phyloP scores from a whole-genome alignment of 2,329 filamentous ascomycete genomes.

The Calonectria crousiana region DNA sequence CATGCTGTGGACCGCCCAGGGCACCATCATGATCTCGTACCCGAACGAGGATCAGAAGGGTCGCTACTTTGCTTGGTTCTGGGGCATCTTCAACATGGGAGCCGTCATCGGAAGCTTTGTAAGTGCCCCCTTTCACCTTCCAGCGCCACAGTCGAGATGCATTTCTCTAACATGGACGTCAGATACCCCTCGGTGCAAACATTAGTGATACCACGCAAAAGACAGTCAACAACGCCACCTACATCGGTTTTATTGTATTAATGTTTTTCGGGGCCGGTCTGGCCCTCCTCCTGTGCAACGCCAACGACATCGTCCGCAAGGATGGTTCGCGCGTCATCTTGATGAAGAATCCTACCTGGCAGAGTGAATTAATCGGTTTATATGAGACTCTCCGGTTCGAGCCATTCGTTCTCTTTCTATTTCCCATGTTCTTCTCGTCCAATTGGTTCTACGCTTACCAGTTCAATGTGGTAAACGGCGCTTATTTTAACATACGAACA shows the following conservation, averaged over 20 bases:
- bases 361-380: constrained; percentile 81
- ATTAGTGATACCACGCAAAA: constrained; percentile 42
- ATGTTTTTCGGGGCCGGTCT: constrained; percentile 79
- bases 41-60: constrained; percentile 86
- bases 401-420: constrained; percentile 76
- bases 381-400: constrained; percentile 78
- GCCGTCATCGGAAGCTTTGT: constrained; percentile 84
- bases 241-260: constrained; percentile 88
- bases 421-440: constrained; percentile 85
- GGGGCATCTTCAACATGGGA: constrained; percentile 95
- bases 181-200: constrained; percentile 58
- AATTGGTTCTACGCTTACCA: constrained; percentile 91
- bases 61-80: constrained; percentile 90
- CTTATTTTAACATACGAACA: constrained; percentile 80
- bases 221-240: constrained; percentile 81
- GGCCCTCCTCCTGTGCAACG: constrained; percentile 77
- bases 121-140: constrained; percentile 32
- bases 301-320: constrained; percentile 77
- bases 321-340: constrained; percentile 86
- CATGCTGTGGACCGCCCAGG: constrained; percentile 85
- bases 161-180: constrained; percentile 53
- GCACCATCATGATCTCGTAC: constrained; percentile 91
- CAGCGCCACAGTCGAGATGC: background rate
- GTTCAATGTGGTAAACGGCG: constrained; percentile 77
- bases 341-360: constrained; percentile 93